These are phyloP conservation scores for Sclerotinia spermophila DNA, from an alignment of 2,329 filamentous ascomycete genomes.

Conservation along the genomic window DNA sequence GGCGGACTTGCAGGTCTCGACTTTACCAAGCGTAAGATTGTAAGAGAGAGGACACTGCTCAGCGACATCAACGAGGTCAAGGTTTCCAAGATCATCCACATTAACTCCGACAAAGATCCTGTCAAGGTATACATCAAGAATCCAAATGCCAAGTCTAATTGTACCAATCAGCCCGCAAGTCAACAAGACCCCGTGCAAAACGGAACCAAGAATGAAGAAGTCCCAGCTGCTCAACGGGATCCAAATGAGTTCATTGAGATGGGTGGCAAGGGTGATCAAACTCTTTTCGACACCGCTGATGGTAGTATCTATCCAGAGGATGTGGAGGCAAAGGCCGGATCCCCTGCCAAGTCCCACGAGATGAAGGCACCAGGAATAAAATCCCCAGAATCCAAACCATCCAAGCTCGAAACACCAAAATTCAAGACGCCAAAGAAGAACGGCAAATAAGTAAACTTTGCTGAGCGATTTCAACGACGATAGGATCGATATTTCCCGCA, in stretches of 20 bases:
- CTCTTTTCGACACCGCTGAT: constrained; percentile 64
- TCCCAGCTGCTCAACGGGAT: constrained; percentile 63
- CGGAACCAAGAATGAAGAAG: constrained; percentile 52
- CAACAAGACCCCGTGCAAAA: constrained; percentile 20
- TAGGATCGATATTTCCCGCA: background rate
- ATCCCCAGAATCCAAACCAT: background rate
- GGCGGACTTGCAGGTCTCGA: constrained; percentile 80
- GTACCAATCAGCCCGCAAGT: constrained; percentile 41
- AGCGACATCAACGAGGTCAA: constrained; percentile 75
- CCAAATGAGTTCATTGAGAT: constrained; percentile 77
- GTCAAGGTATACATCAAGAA: constrained; percentile 78
- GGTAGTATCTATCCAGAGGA: constrained; percentile 19
- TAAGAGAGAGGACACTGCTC: constrained; percentile 80
- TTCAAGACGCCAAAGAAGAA: constrained; percentile 13
- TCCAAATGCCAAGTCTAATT: constrained; percentile 43
- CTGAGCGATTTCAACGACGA: background rate
- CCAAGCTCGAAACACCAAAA: background rate
- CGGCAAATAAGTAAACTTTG: background rate
- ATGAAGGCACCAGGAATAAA: background rate
- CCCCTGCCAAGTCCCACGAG: constrained; percentile 1
- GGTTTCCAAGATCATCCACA: constrained; percentile 55
- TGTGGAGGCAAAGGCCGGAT: background rate
- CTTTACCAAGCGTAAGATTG: constrained; percentile 75
- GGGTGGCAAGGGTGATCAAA: constrained; percentile 81
- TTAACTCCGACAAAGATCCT: constrained; percentile 50